Base-by-base conservation (phyloP, 306 rosid species). In the Quercus suber region DNA sequence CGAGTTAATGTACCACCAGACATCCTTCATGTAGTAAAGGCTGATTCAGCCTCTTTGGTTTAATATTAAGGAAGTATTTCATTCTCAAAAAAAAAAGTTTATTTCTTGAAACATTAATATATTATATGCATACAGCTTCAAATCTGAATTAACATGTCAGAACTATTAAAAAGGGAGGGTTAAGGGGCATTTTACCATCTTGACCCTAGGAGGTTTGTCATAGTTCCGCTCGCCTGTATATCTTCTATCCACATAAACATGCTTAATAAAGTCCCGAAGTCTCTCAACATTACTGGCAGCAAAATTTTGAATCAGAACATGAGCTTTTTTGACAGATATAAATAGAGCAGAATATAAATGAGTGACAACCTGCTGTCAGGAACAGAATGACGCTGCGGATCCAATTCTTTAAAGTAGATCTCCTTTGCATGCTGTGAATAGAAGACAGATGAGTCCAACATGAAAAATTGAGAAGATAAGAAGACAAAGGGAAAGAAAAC, bases 211-310 rank as follows among this genome's bases (percentile, higher is more conserved):
- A 35, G 95, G 92, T 85, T 85, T 92, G 86, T 92, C 99, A 73
- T 18, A 31, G 43, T 80, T 74, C 87, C 81, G 89, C 75, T 91
- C 98, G 49, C 96, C 94, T 3, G 86, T 87, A 77, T 86, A 95
- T 88, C 96, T 87, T 85, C 92, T 89, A 80, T 95, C 99, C 82
- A 85, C 96, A n/a, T 91, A 95, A 80, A 91, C 94, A 82, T 95
- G 99, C 89, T 91, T 95, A 77, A 95, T 91, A 79, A 95, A 95
- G 82, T 90, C 98, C 45, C 99, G 88, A 70, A 95, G 99, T 83
- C 92, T 89, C 84, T 90, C 87, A 55, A 91, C 94, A 79, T 95
- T 92, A 87, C 99, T 95, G 94, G 81, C 57, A 86, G 71, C 75
- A 80, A 85, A 85, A 17, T 68, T 73, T 76, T 75, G 79, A 75